Evolutionary conservation across 345 rosid species (phyloP).

Genomic region (Hevea brasiliensis): DNA sequence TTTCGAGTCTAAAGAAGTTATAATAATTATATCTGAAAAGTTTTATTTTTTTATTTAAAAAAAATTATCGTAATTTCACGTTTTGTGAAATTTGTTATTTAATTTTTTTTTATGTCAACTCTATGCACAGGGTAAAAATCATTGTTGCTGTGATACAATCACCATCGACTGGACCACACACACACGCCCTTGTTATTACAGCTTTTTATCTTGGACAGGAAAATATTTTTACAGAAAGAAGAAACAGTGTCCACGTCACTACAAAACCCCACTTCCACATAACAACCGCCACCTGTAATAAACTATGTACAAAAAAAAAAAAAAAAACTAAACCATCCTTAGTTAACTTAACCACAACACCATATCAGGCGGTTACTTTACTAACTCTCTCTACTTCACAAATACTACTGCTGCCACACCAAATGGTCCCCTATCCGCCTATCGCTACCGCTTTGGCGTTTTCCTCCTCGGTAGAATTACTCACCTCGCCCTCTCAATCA

Average conservation of each 20-base stretch:
- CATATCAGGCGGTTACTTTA: not conserved
- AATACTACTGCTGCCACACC: too few species aligned
- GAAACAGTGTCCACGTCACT: not conserved
- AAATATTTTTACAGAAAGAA: not conserved
- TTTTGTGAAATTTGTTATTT: too few species aligned
- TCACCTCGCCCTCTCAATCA: not conserved
- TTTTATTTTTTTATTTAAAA: too few species aligned
- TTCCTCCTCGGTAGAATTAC: too few species aligned
- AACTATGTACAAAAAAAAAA: too few species aligned
- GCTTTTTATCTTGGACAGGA: not conserved
- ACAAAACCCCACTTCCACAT: not conserved
- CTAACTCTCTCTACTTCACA: not conserved
- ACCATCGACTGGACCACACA: not conserved
- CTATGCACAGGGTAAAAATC: too few species aligned
- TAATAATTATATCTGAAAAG: too few species aligned
- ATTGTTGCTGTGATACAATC: not conserved
- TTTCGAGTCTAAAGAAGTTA: too few species aligned
- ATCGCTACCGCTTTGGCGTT: too few species aligned
- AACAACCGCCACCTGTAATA: conserved; percentile 2
- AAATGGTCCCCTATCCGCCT: too few species aligned
- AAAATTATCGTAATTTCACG: too few species aligned
- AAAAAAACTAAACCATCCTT: not conserved
- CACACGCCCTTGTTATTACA: not conserved
- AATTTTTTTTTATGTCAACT: not conserved
- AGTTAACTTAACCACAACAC: not conserved